A percentile compares a stretch with the other conserved stretches of the same genome.
Evolutionary conservation across 352 stramenopile genomes (phyloP).

Genomic region (Aphanomyces invadans): DNA sequence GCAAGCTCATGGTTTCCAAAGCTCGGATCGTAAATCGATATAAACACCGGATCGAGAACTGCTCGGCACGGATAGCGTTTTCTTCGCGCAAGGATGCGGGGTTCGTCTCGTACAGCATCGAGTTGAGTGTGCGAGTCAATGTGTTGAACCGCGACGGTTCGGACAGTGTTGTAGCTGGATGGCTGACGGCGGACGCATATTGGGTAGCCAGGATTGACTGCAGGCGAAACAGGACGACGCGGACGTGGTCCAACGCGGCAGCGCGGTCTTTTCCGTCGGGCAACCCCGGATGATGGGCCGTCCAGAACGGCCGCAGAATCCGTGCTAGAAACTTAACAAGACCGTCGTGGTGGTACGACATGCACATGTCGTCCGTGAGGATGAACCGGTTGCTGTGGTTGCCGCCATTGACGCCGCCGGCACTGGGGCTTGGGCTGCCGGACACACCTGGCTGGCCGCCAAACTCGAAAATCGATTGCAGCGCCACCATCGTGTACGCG

Average conservation of each 20-base stretch:
- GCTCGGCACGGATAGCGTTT: constrained; percentile 69
- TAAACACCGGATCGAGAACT: constrained; percentile 71
- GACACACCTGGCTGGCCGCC: constrained; percentile 28
- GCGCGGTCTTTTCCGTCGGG: constrained; percentile 30
- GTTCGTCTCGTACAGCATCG: constrained; percentile 65
- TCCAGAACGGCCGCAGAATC: constrained; percentile 74
- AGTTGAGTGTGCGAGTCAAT: constrained; percentile 49
- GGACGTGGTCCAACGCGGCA: constrained; percentile 29
- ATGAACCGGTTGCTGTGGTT: constrained; percentile 43
- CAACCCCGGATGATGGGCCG: no score
- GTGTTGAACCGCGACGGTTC: constrained; percentile 38
- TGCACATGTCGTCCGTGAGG: constrained; percentile 75
- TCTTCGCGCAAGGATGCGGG: constrained; percentile 64
- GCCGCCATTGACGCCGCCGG: background rate
- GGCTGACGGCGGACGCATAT: background rate
- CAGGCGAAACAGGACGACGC: constrained; percentile 76
- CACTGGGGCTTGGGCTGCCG: background rate
- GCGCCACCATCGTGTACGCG: constrained; percentile 71
- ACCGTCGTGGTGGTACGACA: constrained; percentile 83
- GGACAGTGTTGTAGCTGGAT: constrained; percentile 42
- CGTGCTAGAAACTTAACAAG: constrained; percentile 71
- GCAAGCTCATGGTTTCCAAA: constrained; percentile 72
- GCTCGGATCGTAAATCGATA: constrained; percentile 70
- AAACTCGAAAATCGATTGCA: constrained; percentile 81
- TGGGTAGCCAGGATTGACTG: constrained; percentile 68